Conservation (phyloP, 495 filamentous ascomycete genomes). For the Xylaria cubensis region DNA sequence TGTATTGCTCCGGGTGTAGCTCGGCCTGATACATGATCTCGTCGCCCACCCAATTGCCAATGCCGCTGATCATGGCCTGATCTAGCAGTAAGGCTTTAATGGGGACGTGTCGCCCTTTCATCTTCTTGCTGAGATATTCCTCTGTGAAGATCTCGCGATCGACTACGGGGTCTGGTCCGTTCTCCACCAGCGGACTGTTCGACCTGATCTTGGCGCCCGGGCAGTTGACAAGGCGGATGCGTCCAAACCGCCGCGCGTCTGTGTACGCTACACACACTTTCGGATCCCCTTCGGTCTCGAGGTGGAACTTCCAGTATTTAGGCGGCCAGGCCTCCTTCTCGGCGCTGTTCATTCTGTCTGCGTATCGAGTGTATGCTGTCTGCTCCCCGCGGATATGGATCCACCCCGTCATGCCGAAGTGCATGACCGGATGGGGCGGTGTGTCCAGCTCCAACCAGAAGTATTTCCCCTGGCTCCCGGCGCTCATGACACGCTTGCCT, state of each 20-base stretch:
- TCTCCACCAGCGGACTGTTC: slow-evolving; percentile 80
- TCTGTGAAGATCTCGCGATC: slow-evolving; percentile 77
- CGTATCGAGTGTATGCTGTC: slow-evolving; percentile 70
- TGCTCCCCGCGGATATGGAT: slow-evolving; percentile 79
- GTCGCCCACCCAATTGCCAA: slow-evolving; percentile 97
- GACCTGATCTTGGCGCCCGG: slow-evolving; percentile 74
- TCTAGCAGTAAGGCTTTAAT: slow-evolving; percentile 88
- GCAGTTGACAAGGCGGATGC: slow-evolving; percentile 84
- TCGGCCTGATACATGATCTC: slow-evolving; percentile 66
- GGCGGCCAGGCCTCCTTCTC: slow-evolving; percentile 80
- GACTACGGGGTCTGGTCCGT: slow-evolving; percentile 92
- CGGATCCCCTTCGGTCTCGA: slow-evolving; percentile 64
- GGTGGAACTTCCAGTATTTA: slow-evolving; percentile 83
- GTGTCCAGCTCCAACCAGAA: slow-evolving; percentile 71
- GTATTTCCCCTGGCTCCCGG: slow-evolving; percentile 91
- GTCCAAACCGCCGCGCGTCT: slow-evolving; percentile 75
- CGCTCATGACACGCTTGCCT: slow-evolving; percentile 77
- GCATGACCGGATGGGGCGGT: slow-evolving; percentile 87
- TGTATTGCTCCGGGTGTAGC: slow-evolving; percentile 91
- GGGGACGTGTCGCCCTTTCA: slow-evolving; percentile 77
- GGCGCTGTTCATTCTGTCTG: slow-evolving; percentile 65
- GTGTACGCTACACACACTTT: slow-evolving; percentile 81
- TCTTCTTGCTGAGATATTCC: slow-evolving; percentile 71
- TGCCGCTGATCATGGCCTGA: slow-evolving; percentile 87
- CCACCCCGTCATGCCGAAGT: slow-evolving; percentile 92